phyloP scores from a whole-genome alignment of 129 eudicot genomes.

The Saposhnikovia divaricata region DNA sequence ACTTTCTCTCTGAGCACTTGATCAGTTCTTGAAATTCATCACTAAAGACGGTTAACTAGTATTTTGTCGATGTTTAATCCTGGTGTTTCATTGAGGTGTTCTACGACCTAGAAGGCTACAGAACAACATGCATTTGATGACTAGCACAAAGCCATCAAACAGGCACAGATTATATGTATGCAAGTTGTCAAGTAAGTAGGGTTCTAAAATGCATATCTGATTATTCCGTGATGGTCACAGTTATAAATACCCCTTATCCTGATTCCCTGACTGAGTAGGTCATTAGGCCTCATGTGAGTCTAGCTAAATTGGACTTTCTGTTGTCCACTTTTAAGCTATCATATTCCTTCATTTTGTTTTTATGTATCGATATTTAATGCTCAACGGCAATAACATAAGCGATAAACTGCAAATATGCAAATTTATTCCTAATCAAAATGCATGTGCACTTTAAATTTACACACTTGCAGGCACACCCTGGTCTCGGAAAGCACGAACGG shows the following conservation, averaged over 20 bases:
- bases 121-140: neutral
- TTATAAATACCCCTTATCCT: neutral
- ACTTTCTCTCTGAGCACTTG: too few species aligned
- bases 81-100: neutral
- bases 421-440: neutral
- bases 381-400: neutral
- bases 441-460: too few species aligned
- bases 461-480: conserved; percentile 59
- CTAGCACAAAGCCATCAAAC: neutral
- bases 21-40: neutral
- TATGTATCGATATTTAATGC: neutral
- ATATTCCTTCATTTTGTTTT: neutral
- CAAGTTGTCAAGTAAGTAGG: neutral
- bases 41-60: neutral
- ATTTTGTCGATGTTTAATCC: neutral
- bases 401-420: neutral
- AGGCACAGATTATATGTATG: neutral
- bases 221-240: neutral
- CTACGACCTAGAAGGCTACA: neutral
- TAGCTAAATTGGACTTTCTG: neutral
- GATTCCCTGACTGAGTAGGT: neutral
- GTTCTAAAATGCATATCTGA: neutral
- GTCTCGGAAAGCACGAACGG: conserved; percentile 64
- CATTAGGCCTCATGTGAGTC: conserved; percentile 2
- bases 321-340: neutral